A percentile compares a stretch with the other conserved stretches of the same genome.
Evolutionary conservation across 768 basidiomycete genomes (phyloP).

Genomic region (Crassisporium funariophilum): DNA sequence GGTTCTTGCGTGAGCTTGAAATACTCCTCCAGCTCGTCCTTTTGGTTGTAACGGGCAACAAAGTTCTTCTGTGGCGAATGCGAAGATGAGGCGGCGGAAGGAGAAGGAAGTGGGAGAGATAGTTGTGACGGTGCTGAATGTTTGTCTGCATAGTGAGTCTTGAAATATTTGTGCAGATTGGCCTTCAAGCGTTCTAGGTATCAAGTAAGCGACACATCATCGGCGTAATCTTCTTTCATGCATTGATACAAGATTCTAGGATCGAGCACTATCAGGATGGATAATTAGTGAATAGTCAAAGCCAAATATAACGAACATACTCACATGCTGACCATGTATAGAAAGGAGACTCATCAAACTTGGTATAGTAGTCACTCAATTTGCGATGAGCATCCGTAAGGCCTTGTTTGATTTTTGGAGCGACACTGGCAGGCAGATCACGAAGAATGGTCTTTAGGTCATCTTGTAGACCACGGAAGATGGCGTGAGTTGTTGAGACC

Average conservation of each 20-base stretch:
- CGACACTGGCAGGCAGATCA: slow-evolving; percentile 17
- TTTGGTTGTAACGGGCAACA: slow-evolving; percentile 12
- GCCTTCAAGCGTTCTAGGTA: slow-evolving; percentile 1
- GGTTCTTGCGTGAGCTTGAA: slow-evolving; percentile 13
- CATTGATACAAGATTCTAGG: slow-evolving; percentile 28
- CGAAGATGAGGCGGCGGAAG: not conserved
- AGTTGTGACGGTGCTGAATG: slow-evolving; percentile 2
- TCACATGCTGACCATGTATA: too few species aligned
- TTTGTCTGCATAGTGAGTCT: slow-evolving; percentile 21
- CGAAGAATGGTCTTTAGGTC: slow-evolving; percentile 20
- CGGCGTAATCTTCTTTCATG: slow-evolving; percentile 21
- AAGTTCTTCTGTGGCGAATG: slow-evolving; percentile 10
- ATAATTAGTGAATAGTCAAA: too few species aligned
- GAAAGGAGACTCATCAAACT: too few species aligned
- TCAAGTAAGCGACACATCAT: slow-evolving; percentile 15
- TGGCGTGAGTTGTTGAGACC: slow-evolving; percentile 33
- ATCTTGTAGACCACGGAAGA: slow-evolving; percentile 35
- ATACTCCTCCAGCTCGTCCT: slow-evolving; percentile 17
- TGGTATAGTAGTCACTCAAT: slow-evolving; percentile 33
- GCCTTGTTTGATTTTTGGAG: slow-evolving; percentile 19
- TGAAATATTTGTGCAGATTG: slow-evolving; percentile 30
- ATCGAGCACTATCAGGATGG: slow-evolving; percentile 40
- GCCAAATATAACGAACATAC: too few species aligned
- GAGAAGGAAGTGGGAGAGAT: not conserved
- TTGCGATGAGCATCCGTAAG: slow-evolving; percentile 30